These are phyloP conservation scores for Candida silvatica DNA, from an alignment of 805 yeast species.

Conservation along the genomic window DNA sequence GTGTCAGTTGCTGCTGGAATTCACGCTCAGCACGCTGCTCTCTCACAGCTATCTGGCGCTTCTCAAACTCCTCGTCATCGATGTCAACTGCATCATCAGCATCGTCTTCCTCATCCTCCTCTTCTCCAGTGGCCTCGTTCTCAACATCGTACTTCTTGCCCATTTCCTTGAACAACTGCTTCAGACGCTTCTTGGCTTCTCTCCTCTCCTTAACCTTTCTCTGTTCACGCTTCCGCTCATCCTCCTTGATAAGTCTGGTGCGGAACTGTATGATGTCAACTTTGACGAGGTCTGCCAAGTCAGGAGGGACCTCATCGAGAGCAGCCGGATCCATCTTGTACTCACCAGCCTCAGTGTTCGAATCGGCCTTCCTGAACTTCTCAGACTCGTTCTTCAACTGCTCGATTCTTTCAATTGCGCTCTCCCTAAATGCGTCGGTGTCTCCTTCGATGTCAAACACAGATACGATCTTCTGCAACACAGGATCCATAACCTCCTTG, in stretches of 20 bases:
- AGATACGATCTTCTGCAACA: conserved; percentile 8
- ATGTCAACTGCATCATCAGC: conserved; percentile 20
- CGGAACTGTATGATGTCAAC: conserved; percentile 49
- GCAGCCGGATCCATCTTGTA: conserved; percentile 53
- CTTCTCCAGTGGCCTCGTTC: conserved; percentile 8
- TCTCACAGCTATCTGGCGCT: conserved; percentile 14
- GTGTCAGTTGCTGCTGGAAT: conserved; percentile 9
- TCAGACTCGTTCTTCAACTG: conserved; percentile 2
- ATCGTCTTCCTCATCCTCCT: conserved; percentile 25
- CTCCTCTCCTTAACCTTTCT: conserved; percentile 40
- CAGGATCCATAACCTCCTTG: conserved; percentile 5
- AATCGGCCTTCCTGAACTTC: not conserved
- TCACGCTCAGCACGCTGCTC: conserved; percentile 11
- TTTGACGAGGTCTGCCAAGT: conserved; percentile 41
- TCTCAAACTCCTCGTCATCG: conserved; percentile 16
- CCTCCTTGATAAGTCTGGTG: conserved; percentile 43
- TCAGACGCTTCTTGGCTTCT: conserved; percentile 38
- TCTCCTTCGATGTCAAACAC: conserved; percentile 2
- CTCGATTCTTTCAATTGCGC: not conserved
- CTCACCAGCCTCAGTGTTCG: conserved; percentile 7
- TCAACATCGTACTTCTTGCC: conserved; percentile 19
- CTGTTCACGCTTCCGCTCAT: conserved; percentile 39
- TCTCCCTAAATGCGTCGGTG: not conserved
- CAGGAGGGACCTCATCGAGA: conserved; percentile 46
- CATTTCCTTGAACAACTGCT: conserved; percentile 35